Percentiles rank a stretch among this genome's conserved stretches.
Evolutionary conservation across 75 land plant species (phyloP).

Genomic region (Pseudotsuga menziesii): DNA sequence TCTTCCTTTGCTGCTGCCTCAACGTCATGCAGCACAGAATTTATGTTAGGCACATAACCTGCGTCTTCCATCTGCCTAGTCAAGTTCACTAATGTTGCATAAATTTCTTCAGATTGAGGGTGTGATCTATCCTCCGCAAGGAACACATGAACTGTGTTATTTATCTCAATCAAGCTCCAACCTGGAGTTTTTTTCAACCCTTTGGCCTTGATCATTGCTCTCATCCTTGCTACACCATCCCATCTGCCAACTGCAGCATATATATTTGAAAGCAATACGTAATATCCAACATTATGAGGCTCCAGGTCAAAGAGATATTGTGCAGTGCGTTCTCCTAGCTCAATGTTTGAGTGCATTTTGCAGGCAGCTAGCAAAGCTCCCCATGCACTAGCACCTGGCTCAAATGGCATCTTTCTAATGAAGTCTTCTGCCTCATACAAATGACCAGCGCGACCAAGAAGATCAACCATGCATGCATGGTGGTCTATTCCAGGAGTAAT

Average conservation of each 20-base stretch:
- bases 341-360: constrained; percentile 9
- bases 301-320: neutral
- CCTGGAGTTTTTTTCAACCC: neutral
- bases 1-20: neutral
- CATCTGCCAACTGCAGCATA: constrained; percentile 8
- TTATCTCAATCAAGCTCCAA: constrained; percentile 2
- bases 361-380: constrained; percentile 18
- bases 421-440: constrained; percentile 19
- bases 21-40: neutral
- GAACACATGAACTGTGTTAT: neutral
- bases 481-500: neutral
- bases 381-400: constrained; percentile 8
- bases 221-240: neutral
- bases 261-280: constrained; percentile 3
- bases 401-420: constrained; percentile 13
- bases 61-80: no score
- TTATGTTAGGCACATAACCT: neutral
- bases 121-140: neutral
- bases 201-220: neutral
- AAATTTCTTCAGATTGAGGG: no score
- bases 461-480: constrained; percentile 10
- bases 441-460: constrained; percentile 19
- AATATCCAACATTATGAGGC: constrained; percentile 10
- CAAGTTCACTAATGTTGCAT: no score
- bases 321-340: constrained; percentile 3